Conservation (phyloP, 2,329 filamentous ascomycete genomes). For the Catunica adiposa region DNA sequence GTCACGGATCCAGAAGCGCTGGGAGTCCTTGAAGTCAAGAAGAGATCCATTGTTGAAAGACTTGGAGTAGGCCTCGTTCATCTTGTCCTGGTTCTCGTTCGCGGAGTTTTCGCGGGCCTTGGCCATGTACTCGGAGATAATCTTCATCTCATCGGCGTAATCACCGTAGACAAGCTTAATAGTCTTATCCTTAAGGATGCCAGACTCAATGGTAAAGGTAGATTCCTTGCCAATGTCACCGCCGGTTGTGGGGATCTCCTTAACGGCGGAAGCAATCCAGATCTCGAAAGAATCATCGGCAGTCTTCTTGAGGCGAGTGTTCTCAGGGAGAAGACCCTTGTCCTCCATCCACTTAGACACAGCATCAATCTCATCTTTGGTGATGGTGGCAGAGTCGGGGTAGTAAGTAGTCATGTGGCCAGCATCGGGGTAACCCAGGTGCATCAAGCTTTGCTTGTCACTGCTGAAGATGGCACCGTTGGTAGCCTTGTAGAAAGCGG, state of each 20-base stretch:
- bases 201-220: conserved; percentile 42
- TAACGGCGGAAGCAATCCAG: conserved; percentile 53
- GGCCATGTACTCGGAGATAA: conserved; percentile 48
- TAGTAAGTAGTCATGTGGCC: conserved; percentile 74
- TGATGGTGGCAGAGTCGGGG: conserved; percentile 57
- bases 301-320: conserved; percentile 57
- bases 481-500: conserved; percentile 49
- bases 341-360: conserved; percentile 58
- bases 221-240: conserved; percentile 53
- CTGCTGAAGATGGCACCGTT: conserved; percentile 57
- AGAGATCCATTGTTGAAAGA: conserved; percentile 62
- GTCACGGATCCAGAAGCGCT: conserved; percentile 68
- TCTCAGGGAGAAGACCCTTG: conserved; percentile 57
- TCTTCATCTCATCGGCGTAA: conserved; percentile 52
- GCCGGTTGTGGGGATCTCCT: conserved; percentile 41
- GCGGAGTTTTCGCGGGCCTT: conserved; percentile 52
- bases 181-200: conserved; percentile 46
- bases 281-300: conserved; percentile 50
- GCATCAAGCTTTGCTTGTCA: conserved; percentile 46
- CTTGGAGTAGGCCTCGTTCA: conserved; percentile 57
- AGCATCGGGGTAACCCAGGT: conserved; percentile 57
- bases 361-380: conserved; percentile 55
- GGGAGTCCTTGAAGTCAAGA: conserved; percentile 62
- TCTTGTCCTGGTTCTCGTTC: conserved; percentile 58
- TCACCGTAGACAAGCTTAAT: conserved; percentile 62